Conservation (phyloP, 768 basidiomycete genomes). For the Leccinellum albellum region DNA sequence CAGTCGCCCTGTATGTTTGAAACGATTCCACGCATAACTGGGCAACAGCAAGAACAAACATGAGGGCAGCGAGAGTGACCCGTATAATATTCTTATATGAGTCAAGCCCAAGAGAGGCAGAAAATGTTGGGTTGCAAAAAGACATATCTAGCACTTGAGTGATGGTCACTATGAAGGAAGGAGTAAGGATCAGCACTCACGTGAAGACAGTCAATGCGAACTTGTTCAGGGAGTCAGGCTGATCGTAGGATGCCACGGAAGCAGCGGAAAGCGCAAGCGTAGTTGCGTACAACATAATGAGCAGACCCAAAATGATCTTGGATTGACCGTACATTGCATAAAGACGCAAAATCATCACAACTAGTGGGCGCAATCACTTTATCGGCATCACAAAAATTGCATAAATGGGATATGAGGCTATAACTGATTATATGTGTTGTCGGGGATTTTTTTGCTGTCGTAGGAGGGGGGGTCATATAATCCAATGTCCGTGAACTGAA, state of each 20-base stretch:
- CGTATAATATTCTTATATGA: slow-evolving; percentile 11
- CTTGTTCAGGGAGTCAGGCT: slow-evolving; percentile 8
- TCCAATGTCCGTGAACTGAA: too few species aligned
- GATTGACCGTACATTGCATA: slow-evolving; percentile 21
- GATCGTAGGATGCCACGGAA: not conserved
- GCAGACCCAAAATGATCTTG: slow-evolving; percentile 9
- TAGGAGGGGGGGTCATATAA: too few species aligned
- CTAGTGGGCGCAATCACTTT: not conserved
- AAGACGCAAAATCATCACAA: slow-evolving; percentile 22
- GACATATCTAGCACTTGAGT: slow-evolving; percentile 14
- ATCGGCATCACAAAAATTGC: too few species aligned
- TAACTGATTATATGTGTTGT: too few species aligned
- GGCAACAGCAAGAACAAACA: slow-evolving; percentile 7
- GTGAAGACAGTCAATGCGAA: not conserved
- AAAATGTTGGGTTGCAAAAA: slow-evolving; percentile 4
- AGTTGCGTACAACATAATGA: slow-evolving; percentile 11
- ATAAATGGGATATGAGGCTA: too few species aligned
- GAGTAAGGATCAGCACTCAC: not conserved
- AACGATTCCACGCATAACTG: slow-evolving; percentile 6
- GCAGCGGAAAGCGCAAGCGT: not conserved
- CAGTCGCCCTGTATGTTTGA: slow-evolving; percentile 8
- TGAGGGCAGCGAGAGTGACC: slow-evolving; percentile 6
- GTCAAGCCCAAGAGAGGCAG: not conserved
- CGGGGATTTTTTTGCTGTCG: too few species aligned
- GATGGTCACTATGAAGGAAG: slow-evolving; percentile 3